Conservation (phyloP, 331 rosid species). For the Malus hybrid region DNA sequence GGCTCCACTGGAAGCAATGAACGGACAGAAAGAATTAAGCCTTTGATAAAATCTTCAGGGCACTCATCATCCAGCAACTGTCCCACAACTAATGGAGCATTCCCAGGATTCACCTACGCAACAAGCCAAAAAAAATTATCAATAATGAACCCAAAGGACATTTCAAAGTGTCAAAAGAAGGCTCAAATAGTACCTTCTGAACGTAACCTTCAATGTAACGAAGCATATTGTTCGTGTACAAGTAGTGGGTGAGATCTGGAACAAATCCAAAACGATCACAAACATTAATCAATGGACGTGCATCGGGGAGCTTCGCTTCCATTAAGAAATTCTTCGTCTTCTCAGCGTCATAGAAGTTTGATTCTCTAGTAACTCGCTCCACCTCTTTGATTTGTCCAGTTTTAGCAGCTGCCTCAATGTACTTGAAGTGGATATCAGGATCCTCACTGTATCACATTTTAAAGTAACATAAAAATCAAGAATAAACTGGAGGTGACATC, state of each 20-base stretch:
- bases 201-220: constrained; percentile 99
- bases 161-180: not conserved
- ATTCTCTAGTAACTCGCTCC: constrained; percentile 97
- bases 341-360: constrained; percentile 92
- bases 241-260: constrained; percentile 95
- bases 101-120: constrained; percentile 89
- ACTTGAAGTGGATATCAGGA: constrained; percentile 99
- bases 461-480: constrained; percentile 4
- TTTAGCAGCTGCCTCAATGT: constrained; percentile 97
- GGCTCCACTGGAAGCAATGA: constrained; percentile 98
- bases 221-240: constrained; percentile 95
- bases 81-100: constrained; percentile 98
- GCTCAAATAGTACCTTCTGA: constrained; percentile 63
- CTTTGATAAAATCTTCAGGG: constrained; percentile 97
- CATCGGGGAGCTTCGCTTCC: constrained; percentile 99
- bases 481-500: not conserved
- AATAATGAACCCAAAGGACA: not conserved
- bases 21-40: constrained; percentile 94
- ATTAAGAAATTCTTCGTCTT: constrained; percentile 91
- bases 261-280: constrained; percentile 99
- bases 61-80: constrained; percentile 98
- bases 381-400: constrained; percentile 99
- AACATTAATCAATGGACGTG: constrained; percentile 96
- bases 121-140: not conserved
- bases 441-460: constrained; percentile 75